Evolutionary conservation across 768 basidiomycete genomes (phyloP), one percentile per base, ranked within the genome.

Genomic region (Kwoniella heveanensis): DNA sequence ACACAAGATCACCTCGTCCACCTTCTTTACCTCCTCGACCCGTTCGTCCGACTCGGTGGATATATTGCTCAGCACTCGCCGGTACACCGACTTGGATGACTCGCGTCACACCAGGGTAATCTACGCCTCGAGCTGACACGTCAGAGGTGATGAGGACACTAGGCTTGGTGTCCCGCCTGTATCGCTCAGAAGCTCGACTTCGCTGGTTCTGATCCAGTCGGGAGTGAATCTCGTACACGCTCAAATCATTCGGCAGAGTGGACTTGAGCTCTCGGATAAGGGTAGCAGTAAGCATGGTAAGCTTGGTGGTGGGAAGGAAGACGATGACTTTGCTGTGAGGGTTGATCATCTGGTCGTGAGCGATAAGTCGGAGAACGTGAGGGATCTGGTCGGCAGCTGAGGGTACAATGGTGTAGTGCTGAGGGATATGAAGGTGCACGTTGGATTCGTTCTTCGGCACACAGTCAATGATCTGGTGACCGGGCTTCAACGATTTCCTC

Each of bases 11-110:
- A 1, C 90, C 90, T 56, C 89, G 85, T 2, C 88, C 88, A 1
- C 88, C 88, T 17, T 83, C 82, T 46, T 75, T 78, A 8, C 83
- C 83, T 1, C 86, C 89, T 68, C 92, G 86, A 22, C 90, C 91
- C 0, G 92, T 91, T 58, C 92, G 85, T 2, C 90, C 90, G 48
- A 95, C 86, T 61, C 93, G 88, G 69, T 93, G 91, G 54, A 92
- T 83, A 76, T 96, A 95, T 67, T 88, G 85, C 22, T 91, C 88
- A 10, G 85, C 79, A 0, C 80, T 83, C 6, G 81, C 77, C 1
- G 95, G 93, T 7, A 90, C 83, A 54, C 95, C 93, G 54, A 99
- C 83, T 78, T 97, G 96, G 67, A 98, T 89, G 65, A 94, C 89
- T 39, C 92, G 87, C 0, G 90, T 91, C 22, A 93, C 90, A 21